Percentiles rank a stretch among this genome's conserved stretches.
These are phyloP conservation scores for Stropharia rugosoannulata DNA, from an alignment of 768 basidiomycete genomes.

Conservation along the genomic window DNA sequence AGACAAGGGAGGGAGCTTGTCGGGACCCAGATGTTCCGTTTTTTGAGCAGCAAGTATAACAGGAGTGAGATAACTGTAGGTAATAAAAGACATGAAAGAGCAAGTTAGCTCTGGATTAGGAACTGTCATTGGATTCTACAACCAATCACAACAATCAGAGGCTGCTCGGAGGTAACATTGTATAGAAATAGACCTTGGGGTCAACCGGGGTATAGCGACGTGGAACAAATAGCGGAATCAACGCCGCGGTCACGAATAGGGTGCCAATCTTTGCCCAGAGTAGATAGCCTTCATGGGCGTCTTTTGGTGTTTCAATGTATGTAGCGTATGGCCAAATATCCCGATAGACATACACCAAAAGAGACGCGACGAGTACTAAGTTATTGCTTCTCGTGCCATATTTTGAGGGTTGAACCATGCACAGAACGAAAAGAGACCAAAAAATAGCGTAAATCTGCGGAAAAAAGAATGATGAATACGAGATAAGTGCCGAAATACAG, in stretches of 20 bases:
- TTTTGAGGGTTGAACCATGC: slow-evolving; percentile 18
- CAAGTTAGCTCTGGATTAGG: slow-evolving; percentile 50
- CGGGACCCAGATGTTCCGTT: slow-evolving; percentile 40
- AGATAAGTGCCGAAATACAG: neutral
- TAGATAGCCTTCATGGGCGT: slow-evolving; percentile 38
- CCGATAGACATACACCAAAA: slow-evolving; percentile 46
- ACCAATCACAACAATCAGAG: neutral
- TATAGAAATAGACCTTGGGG: slow-evolving; percentile 32
- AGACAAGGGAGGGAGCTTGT: slow-evolving; percentile 58
- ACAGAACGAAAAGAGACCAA: slow-evolving; percentile 34
- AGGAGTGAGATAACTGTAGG: slow-evolving; percentile 54
- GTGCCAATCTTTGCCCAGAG: slow-evolving; percentile 49
- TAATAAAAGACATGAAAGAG: slow-evolving; percentile 37
- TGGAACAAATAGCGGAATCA: slow-evolving; percentile 52
- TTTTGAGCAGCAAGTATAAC: slow-evolving; percentile 35
- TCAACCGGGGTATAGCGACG: slow-evolving; percentile 50
- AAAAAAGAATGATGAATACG: neutral
- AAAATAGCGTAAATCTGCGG: slow-evolving; percentile 40
- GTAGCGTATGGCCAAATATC: no score
- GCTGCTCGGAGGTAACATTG: neutral
- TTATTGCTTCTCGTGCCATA: slow-evolving; percentile 23
- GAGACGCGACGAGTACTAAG: slow-evolving; percentile 28
- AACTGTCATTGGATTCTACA: slow-evolving; percentile 27
- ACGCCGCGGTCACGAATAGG: slow-evolving; percentile 30
- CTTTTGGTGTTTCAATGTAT: slow-evolving; percentile 38